A percentile compares a stretch with the other conserved stretches of the same genome.
phyloP scores from a whole-genome alignment of 495 filamentous ascomycete species.

The Bryoglossum gracile region DNA sequence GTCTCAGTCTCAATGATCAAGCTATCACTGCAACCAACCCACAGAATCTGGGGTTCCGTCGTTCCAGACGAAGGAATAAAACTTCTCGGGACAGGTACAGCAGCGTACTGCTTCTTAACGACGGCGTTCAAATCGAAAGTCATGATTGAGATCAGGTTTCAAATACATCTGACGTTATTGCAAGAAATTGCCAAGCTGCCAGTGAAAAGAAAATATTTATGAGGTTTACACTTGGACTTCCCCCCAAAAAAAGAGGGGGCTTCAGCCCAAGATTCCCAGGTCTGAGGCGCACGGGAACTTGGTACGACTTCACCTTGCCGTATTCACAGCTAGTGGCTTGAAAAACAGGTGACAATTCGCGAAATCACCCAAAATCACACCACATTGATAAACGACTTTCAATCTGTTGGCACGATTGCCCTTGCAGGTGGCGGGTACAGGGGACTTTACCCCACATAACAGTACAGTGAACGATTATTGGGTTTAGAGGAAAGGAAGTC shows the following conservation, averaged over 20 bases:
- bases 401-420: too few species aligned
- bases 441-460: too few species aligned
- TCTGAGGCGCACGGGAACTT: neutral
- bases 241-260: too few species aligned
- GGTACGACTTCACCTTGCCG: neutral
- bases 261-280: too few species aligned
- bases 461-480: too few species aligned
- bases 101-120: slow-evolving; percentile 10
- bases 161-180: neutral
- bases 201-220: too few species aligned
- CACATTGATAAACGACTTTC: too few species aligned
- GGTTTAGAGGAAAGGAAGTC: too few species aligned
- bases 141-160: slow-evolving; percentile 2
- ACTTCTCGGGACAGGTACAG: slow-evolving; percentile 10
- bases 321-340: neutral
- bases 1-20: slow-evolving; percentile 30
- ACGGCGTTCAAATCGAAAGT: slow-evolving; percentile 9
- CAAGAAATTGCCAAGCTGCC: too few species aligned
- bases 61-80: slow-evolving; percentile 29
- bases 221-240: too few species aligned
- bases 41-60: slow-evolving; percentile 32
- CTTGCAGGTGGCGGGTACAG: too few species aligned
- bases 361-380: slow-evolving; percentile 5
- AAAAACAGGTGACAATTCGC: slow-evolving; percentile 3
- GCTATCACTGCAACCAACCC: slow-evolving; percentile 39